Base-by-base conservation (phyloP, 2,329 filamentous ascomycete genomes). In the Hypoxylon rubiginosum region DNA sequence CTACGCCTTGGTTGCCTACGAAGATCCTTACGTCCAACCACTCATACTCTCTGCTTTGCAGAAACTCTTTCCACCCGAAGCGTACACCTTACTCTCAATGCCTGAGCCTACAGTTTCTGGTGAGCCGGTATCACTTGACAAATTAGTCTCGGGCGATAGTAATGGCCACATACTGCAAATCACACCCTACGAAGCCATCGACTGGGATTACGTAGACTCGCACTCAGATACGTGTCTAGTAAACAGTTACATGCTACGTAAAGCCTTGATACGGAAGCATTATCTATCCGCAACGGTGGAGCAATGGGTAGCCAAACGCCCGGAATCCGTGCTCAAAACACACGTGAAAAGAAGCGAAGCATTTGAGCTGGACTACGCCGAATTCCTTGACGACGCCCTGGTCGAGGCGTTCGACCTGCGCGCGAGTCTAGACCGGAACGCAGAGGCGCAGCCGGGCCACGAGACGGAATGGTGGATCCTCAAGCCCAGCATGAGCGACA, bases 401-500 rank as follows among this genome's bases (percentile, higher is more conserved):
- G 85, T 97, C 1, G 96, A 99, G 78, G 92, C 92, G 0, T 98
- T 91, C 77, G 96, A 98, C 74, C 80, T 99, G 55, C 86, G 90
- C 19, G 92, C 93, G 61, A 94, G 92, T 71, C 85, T 97, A 78
- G 86, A 87, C 32, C 84, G 84, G 49, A 97, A 97, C 72, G 87
- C 59, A 3, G 71, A 73, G 1, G 71, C 61, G 0, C 68, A 62
- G 11, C 50, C 56, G 2, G 60, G 58, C 36, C 69, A 68, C 45
- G 69, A 64, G 61, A 71, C 79, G 30, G 81, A 97, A 77, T 99
- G 95, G 95, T 99, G 96, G 96, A 98, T 99, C 71, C 79, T 99
- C 64, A 99, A 99, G 80, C 95, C 96, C 0, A 92, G 95, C 8
- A 98, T 99, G 96, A 97, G 93, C 78, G 96, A 99, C 77, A 88